Conservation (phyloP, 2,329 filamentous ascomycete genomes). For the Drechmeria coniospora region DNA sequence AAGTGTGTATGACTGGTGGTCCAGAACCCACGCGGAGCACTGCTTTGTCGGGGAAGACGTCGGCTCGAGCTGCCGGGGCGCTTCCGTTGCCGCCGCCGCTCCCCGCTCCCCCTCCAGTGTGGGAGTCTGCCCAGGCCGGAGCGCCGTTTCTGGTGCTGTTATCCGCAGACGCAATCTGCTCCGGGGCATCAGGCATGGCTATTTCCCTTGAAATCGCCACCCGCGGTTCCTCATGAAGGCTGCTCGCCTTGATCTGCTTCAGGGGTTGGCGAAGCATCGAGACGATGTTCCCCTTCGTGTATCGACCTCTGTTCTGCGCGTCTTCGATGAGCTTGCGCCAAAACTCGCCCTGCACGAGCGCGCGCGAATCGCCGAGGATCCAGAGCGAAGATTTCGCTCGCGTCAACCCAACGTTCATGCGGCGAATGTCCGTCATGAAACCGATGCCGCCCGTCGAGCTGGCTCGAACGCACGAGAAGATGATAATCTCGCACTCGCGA, state of each 20-base stretch:
- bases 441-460: slow-evolving; percentile 88
- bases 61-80: too few species aligned
- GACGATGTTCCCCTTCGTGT: slow-evolving; percentile 52
- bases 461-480: slow-evolving; percentile 95
- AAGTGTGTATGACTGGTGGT: slow-evolving; percentile 25
- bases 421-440: slow-evolving; percentile 94
- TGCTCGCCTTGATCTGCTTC: slow-evolving; percentile 16
- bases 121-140: background rate
- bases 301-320: slow-evolving; percentile 56
- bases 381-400: slow-evolving; percentile 93
- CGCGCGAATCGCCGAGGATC: slow-evolving; percentile 85
- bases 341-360: slow-evolving; percentile 74
- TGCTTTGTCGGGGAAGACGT: slow-evolving; percentile 6
- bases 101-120: background rate
- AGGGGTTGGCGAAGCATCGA: slow-evolving; percentile 31
- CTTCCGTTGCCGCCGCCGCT: too few species aligned
- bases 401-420: slow-evolving; percentile 98
- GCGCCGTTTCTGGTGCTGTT: background rate
- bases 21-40: slow-evolving; percentile 12
- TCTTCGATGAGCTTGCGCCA: slow-evolving; percentile 81
- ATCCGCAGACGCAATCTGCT: too few species aligned
- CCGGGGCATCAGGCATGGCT: slow-evolving; percentile 3
- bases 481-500: slow-evolving; percentile 92
- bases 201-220: slow-evolving; percentile 2
- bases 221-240: slow-evolving; percentile 3